Evolutionary conservation across 768 basidiomycete species (phyloP), one percentile per base, ranked within the genome.

Genomic region (Tylopilus rubrobrunneus): DNA sequence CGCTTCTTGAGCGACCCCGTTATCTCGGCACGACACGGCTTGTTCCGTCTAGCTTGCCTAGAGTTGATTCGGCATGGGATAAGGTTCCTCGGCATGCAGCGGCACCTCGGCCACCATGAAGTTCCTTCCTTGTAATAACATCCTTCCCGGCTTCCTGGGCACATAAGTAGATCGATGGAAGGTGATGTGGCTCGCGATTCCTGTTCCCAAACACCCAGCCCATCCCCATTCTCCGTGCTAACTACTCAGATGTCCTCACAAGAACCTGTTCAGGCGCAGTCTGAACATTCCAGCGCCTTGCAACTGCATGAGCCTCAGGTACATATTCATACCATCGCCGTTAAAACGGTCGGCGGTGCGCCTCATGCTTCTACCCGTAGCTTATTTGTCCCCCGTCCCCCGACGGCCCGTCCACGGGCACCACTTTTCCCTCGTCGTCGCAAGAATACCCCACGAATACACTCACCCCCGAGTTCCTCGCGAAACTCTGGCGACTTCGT

Each of bases 401-500:
- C 2, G 36, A 49, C 6, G 40, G 47, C 25, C 1, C 28, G 14
- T 34, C 47, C n/a, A 27, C 33, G n/a, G 11, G 21, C 25, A 21
- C 25, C 19, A 8, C 37, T 45, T 17, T 37, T n/a, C 34, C 50
- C 23, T 40, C 52, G 6, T 9, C n/a, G 12, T 19, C 37, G 1
- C 43, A 41, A n/a, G 14, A 12, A n/a, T 3, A 6, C 14, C 7
- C 48, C 11, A 14, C 15, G 37, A 46, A 23, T 23, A n/a, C 21
- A 1, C 36, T 56, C 21, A 7, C 23, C 17, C 55, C 63, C 6
- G 49, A 59, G 21, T 55, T 57, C 28, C 45, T 64, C n/a, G 56
- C 46, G 10, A 53, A 47, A 10, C 51, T 64, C 15, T 65, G 63
- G 63, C 49, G 46, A 37, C 14, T 56, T 40, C 56, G 57, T 6